Base-by-base conservation (phyloP, 2,329 filamentous ascomycete genomes). In the Colletotrichum plurivorum region DNA sequence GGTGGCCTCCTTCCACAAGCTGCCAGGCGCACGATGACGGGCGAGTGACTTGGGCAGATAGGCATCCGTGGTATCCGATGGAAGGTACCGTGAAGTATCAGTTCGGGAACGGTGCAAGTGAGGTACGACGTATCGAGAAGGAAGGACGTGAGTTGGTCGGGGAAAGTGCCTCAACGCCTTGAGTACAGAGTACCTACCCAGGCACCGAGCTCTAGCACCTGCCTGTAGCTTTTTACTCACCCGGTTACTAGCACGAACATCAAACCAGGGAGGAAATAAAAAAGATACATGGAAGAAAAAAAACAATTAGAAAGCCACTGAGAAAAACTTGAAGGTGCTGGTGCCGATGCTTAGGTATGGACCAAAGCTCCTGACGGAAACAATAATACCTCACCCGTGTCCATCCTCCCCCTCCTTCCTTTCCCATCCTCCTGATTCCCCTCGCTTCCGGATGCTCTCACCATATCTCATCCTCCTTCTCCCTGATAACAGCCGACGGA, bases 1-100 rank as follows among this genome's bases (percentile, higher is more conserved):
- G 20, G 18, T 18, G 60, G 48, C 41, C 54, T 36, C 49, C 31
- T 65, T 49, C 36, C 48, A 65, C 49, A 58, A 58, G 60, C 46
- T 68, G 60, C 18, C 25, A 49, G 20, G 41, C 52, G 58, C 27
- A 31, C 62, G 54, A 22, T 60, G 66, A 69, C 61, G 18, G 51
- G 36, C 51, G 60, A 52, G 12, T 49, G 49, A 69, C 55, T 45
- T 22, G 22, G 10, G 51, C 13, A 27, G n/a, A 8, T 20, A 49
- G 10, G 18, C 59, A 27, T 9, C n/a, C 54, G 43, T 60, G 20
- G 60, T 46, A 54, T 62, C 31, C 43, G 41, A n/a, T 41, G 22
- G 49, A 8, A 27, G 20, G 13, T 27, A 27, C 16, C 2, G 16
- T 16, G 7, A 46, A 7, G 16, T 46, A 46, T 18, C 45, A 16